These are phyloP conservation scores for Nannizziopsis barbatae DNA, from an alignment of 2,329 filamentous ascomycete species.

Conservation along the genomic window DNA sequence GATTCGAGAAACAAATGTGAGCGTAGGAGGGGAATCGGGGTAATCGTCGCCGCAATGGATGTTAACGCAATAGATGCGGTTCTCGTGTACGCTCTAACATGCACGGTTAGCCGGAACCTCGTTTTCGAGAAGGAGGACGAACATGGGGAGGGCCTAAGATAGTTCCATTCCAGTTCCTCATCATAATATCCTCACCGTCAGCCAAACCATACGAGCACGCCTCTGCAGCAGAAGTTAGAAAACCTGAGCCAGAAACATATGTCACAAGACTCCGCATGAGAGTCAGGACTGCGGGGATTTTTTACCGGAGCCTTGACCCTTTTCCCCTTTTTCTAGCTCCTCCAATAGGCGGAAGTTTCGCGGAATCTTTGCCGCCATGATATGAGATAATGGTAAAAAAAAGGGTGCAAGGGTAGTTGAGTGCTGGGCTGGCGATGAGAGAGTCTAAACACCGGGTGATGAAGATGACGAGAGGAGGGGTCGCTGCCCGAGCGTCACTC, in stretches of 20 bases:
- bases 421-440: neutral
- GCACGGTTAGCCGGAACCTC: constrained; percentile 3
- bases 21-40: constrained; percentile 75
- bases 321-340: constrained; percentile 98
- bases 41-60: constrained; percentile 89
- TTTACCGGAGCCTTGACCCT: constrained; percentile 74
- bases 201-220: constrained; percentile 94
- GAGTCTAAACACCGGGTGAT: no score
- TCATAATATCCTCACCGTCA: constrained; percentile 84
- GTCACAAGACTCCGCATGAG: constrained; percentile 17
- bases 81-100: constrained; percentile 83
- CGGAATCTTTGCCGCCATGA: constrained; percentile 65
- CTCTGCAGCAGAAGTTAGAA: constrained; percentile 44
- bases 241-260: neutral
- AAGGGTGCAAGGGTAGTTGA: neutral
- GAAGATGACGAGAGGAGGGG: no score
- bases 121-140: constrained; percentile 31
- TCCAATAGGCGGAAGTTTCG: constrained; percentile 94
- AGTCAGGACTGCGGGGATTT: neutral
- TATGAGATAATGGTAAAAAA: constrained; percentile 9
- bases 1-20: constrained; percentile 87
- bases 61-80: constrained; percentile 95
- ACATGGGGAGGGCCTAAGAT: constrained; percentile 95
- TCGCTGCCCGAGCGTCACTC: no score
- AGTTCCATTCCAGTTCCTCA: constrained; percentile 98